A percentile compares a stretch with the other conserved stretches of the same genome.
Conservation (phyloP, 805 yeast genomes). For the Suhomyces sp. region DNA sequence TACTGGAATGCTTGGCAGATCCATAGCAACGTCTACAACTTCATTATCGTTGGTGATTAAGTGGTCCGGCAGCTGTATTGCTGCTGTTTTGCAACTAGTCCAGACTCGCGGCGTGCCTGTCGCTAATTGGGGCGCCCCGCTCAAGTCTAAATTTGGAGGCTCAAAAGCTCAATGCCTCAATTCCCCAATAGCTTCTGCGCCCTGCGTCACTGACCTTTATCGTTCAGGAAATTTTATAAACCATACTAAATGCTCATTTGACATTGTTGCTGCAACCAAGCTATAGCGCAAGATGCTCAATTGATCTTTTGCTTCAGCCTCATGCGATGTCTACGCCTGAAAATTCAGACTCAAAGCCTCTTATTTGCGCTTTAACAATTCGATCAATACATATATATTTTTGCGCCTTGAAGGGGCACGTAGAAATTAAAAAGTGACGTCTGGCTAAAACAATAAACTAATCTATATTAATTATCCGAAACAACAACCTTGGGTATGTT, state of each 20-base stretch:
- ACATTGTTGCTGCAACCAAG: not conserved
- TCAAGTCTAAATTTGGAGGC: not conserved
- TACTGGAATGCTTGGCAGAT: not conserved
- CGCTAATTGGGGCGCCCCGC: not conserved
- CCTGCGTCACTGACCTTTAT: not conserved
- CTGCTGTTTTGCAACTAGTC: not conserved
- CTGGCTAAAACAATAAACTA: not conserved
- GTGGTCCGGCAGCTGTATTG: not conserved
- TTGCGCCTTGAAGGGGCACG: not conserved
- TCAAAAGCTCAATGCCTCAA: not conserved
- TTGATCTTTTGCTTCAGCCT: not conserved
- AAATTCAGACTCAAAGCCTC: not conserved
- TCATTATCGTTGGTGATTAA: not conserved
- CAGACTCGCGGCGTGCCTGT: not conserved
- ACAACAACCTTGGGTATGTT: slow-evolving; percentile 10
- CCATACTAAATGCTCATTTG: no score
- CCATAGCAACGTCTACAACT: not conserved
- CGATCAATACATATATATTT: not conserved
- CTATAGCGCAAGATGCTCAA: not conserved
- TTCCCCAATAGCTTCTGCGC: not conserved
- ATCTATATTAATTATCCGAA: slow-evolving; percentile 2
- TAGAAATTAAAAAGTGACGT: not conserved
- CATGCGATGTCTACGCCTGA: not conserved
- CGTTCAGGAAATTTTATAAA: no score
- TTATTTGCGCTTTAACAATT: not conserved